These are phyloP conservation scores for Angophora floribunda DNA, from an alignment of 345 rosid species.

Conservation along the genomic window DNA sequence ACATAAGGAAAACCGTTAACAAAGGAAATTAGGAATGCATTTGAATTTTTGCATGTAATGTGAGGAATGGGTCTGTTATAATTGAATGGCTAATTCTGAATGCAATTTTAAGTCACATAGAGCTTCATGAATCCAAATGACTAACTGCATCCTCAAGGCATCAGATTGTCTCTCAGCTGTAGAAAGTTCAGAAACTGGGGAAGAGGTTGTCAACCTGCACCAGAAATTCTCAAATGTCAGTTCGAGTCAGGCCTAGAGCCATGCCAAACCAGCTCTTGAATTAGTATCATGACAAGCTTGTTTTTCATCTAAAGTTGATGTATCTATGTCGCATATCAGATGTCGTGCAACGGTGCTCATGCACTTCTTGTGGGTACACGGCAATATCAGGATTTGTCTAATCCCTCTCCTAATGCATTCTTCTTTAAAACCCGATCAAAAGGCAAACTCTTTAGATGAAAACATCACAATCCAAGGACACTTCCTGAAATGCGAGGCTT, in stretches of 20 bases:
- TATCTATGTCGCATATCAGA: not conserved
- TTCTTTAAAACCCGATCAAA: not conserved
- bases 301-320: not conserved
- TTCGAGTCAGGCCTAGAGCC: not conserved
- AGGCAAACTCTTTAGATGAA: not conserved
- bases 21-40: not conserved
- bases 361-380: not conserved
- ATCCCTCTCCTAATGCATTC: not conserved
- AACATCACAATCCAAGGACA: not conserved
- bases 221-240: not conserved
- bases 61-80: not conserved
- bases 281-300: not conserved
- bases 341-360: not conserved
- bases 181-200: not conserved
- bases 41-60: not conserved
- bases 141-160: not conserved
- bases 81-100: not conserved
- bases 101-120: not conserved
- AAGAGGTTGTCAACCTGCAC: not conserved
- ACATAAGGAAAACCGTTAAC: not conserved
- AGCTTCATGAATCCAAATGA: not conserved
- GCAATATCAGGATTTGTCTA: not conserved
- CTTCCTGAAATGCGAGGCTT: not conserved
- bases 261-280: not conserved
- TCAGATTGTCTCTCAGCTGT: not conserved